phyloP scores from a whole-genome alignment of 2,329 filamentous ascomycete genomes.

The Colletotrichum sp. region DNA sequence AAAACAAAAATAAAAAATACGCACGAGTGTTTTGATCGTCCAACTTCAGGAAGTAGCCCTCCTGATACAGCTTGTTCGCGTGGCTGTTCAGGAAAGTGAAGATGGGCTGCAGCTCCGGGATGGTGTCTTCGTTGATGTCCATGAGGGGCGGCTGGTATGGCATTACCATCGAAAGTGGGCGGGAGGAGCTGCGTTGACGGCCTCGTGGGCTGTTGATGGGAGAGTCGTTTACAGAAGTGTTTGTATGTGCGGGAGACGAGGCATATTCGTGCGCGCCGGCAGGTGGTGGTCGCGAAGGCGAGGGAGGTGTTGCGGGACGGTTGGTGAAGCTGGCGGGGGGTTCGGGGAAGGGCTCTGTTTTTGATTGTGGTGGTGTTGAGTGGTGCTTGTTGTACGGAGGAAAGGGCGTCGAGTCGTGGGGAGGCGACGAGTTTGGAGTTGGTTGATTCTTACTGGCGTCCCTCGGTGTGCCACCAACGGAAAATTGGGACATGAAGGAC shows the following conservation, averaged over 20 bases:
- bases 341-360: conserved; percentile 17
- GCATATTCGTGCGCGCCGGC: conserved; percentile 42
- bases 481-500: conserved; percentile 88
- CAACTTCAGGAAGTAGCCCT: conserved; percentile 96
- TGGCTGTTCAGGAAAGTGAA: conserved; percentile 95
- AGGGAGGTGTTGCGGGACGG: conserved; percentile 41
- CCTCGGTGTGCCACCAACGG: conserved; percentile 61
- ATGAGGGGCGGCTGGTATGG: conserved; percentile 85
- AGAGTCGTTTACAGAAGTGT: conserved; percentile 47
- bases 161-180: conserved; percentile 86
- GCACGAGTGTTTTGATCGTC: conserved; percentile 92
- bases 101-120: conserved; percentile 92
- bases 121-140: conserved; percentile 83
- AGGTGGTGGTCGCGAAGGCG: conserved; percentile 23
- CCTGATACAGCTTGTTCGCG: conserved; percentile 94
- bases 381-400: conserved; percentile 19
- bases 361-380: background rate
- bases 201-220: conserved; percentile 47
- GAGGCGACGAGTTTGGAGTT: conserved; percentile 50
- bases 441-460: conserved; percentile 43
- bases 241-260: conserved; percentile 42
- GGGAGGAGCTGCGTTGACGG: conserved; percentile 58
- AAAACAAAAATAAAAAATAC: conserved; percentile 39
- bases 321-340: conserved; percentile 23
- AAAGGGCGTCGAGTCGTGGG: conserved; percentile 34